phyloP scores from a whole-genome alignment of 768 basidiomycete genomes.

The Daedalea quercina region DNA sequence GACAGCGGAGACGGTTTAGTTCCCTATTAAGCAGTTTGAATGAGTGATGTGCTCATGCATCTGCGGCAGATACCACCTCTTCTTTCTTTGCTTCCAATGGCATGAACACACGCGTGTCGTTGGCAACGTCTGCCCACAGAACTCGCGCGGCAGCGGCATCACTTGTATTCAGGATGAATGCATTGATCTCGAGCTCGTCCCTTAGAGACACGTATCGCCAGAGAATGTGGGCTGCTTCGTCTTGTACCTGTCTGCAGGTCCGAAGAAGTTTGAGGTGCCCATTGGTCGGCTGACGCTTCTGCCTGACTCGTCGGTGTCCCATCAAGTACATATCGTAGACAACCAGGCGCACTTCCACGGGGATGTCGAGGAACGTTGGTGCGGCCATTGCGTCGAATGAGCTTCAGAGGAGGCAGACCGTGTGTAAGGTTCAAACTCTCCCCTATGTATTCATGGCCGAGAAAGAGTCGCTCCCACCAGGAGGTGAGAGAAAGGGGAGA shows the following conservation, averaged over 20 bases:
- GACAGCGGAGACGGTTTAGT: conserved; percentile 23
- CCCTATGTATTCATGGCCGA: neutral
- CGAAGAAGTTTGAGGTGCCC: conserved; percentile 27
- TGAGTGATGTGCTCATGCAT: neutral
- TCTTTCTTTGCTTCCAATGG: neutral
- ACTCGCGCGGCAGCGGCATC: conserved; percentile 19
- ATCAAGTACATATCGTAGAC: conserved; percentile 27
- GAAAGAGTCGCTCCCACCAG: neutral
- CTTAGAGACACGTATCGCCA: conserved; percentile 30
- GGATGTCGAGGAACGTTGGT: conserved; percentile 21
- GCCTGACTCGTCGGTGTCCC: conserved; percentile 17
- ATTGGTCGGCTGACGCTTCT: conserved; percentile 27
- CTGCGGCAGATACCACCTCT: conserved; percentile 7
- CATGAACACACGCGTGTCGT: conserved; percentile 29
- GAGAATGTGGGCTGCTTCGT: conserved; percentile 25
- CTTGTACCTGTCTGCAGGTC: conserved; percentile 23
- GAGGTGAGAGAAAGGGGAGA: too few relatives aligned
- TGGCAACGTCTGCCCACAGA: conserved; percentile 31
- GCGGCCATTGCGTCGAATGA: neutral
- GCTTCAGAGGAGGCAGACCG: neutral
- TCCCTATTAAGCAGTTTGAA: neutral
- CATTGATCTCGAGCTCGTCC: conserved; percentile 30
- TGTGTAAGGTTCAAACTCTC: neutral
- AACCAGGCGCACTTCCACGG: conserved; percentile 28
- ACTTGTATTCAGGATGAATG: conserved; percentile 18